Conservation (phyloP, 441 rosid species). For the Raphanus hybrid region DNA sequence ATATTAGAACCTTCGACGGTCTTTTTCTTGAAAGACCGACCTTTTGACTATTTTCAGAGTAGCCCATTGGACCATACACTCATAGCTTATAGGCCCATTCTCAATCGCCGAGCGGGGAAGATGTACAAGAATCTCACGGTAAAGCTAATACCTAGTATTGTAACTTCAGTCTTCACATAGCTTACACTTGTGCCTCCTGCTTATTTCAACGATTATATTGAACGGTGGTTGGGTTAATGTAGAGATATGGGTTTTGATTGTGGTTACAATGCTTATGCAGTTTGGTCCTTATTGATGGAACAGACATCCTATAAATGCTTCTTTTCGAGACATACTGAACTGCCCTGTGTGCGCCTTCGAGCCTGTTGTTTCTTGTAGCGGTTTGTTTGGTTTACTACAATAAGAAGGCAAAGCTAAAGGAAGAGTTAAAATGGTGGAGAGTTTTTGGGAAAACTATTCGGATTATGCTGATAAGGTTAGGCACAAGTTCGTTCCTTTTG, state of each 20-base stretch:
- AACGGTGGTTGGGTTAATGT: constrained; percentile 69
- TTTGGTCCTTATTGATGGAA: constrained; percentile 92
- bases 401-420: constrained; percentile 75
- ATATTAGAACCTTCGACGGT: no score
- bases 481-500: constrained; percentile 77
- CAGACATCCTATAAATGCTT: constrained; percentile 79
- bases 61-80: not conserved
- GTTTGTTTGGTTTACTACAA: constrained; percentile 71
- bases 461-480: constrained; percentile 72
- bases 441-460: no score
- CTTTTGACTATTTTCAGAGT: not conserved
- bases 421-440: constrained; percentile 30
- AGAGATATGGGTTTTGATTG: constrained; percentile 71
- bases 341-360: constrained; percentile 78
- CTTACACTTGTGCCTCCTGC: constrained; percentile 88
- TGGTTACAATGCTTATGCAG: constrained; percentile 62
- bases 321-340: constrained; percentile 63
- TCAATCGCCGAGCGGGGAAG: no score
- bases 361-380: constrained; percentile 61
- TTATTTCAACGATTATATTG: constrained; percentile 48
- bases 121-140: no score
- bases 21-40: not conserved
- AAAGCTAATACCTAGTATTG: constrained; percentile 34
- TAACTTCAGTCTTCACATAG: constrained; percentile 79
- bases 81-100: not conserved